Evolutionary conservation across 2,329 filamentous ascomycete genomes (phyloP), one percentile per base, ranked within the genome.

Genomic region (Botrytis byssoidea): DNA sequence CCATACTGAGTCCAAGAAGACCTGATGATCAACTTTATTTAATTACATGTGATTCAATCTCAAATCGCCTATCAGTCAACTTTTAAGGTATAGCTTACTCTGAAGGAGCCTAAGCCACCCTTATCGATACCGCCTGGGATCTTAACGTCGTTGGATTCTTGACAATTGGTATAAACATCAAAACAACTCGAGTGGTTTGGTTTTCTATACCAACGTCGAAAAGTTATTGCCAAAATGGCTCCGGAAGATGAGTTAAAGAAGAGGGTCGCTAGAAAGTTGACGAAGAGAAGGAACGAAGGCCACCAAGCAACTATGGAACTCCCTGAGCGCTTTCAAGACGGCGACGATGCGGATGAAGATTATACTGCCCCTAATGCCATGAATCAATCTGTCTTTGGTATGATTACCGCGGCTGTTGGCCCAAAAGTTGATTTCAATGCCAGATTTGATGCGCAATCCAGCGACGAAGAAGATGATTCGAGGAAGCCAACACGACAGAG

Each of bases 341-440:
- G 87, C 44, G 86, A 88, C 75, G 89, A 90, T 81, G 86, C 85
- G 8, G 84, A 91, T 29, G 86, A 89, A 57, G 89, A 91, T 80
- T 87, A 88, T 74, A 88, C 88, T 22, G 88, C 88, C 69, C 85
- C 87, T 3, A 86, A 85, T n/a, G 82, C 82, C 37, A 93, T 97
- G 90, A 96, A 97, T 82, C 95, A 97, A 85, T 97, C 93, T 77
- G 91, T 98, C 72, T 97, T 98, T 82, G 94, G 94, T 71, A 89
- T 98, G 83, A 95, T 98, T 77, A 93, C 95, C 10, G 93, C 94
- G 25, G 94, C 94, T 55, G 94, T 94, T 55, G 93, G 94, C 10
- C 95, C 93, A 44, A 90, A 90, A 74, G 91, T 92, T 70, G 92
- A 97, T 83, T 94, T 97, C 80, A 91, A 93, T 82, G 88, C 92